Base-by-base conservation (phyloP, 805 yeast genomes). In the Barnettozyma pratensis region DNA sequence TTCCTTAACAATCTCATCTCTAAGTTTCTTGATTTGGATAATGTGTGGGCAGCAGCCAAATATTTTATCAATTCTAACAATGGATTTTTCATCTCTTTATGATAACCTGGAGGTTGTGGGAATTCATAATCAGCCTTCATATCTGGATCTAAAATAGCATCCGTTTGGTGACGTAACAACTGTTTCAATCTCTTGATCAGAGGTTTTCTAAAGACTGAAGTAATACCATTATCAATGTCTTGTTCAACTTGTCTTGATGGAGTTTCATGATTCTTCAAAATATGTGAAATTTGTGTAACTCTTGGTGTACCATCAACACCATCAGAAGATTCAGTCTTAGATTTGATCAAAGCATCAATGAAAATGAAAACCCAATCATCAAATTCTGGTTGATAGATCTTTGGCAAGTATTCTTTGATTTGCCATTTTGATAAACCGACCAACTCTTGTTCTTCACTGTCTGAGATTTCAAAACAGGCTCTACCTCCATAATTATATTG, bases 341-440 rank as follows among this genome's bases (percentile, higher is more conserved):
- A 69, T 48, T 79, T 80, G 35, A 82, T 71, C 55, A 89, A 68
- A 2, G 85, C 70, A 63, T 87, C 94, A 59, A 91, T 66, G 58
- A 89, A 83, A 51, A 88, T 79, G 40, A 81, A 70, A 37, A 87
- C 70, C 97, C 97, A 94, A 56, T 85, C 94, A 42, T 83, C 85
- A 69, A 94, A 90, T 62, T 94, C 98, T 6, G 76, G 77, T 58
- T 82, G 92, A 52, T 85, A 77, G 14, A 89, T 76, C 1, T 73
- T 64, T 0, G 99, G 97, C 39, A 94, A 67, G 55, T 79, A 87
- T 34, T 78, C 70, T 50, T 80, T 78, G 25, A 94, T 75, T 50
- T 87, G 94, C 99, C 99, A 94, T 43, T 81, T 73, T 1, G 87
- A 81, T 41, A 67, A 62, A 1, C 70, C 72, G 37, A 59, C 56